Base-by-base conservation (phyloP, 2,329 filamentous ascomycete genomes). In the Fusarium pseudograminearum region DNA sequence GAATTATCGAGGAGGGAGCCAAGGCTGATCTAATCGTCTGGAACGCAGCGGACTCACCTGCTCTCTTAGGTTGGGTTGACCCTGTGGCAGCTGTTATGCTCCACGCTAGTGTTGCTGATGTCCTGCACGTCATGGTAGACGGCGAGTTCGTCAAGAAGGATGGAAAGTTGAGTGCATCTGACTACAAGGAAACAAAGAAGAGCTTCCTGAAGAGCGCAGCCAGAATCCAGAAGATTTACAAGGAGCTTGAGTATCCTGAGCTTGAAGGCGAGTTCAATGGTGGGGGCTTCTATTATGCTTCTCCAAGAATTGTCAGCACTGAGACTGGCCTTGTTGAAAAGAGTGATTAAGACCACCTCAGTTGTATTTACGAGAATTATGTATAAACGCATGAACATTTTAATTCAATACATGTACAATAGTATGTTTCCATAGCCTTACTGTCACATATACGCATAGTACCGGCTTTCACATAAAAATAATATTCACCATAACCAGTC, bases 41-140 rank as follows among this genome's bases (percentile, higher is more conserved):
- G 77, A 80, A 87, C 60, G 84, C 83, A 0, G 77, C 78, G 0
- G 76, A 80, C 2, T 80, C 81, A 0, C 85, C 86, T 0, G 78
- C 79, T 2, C 76, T 89, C 71, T 76, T 88, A 1, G 86, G 86
- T 5, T 88, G 85, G 85, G 76, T 67, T 8, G 86, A 89, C 58
- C 85, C 86, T 0, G 80, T 89, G 5, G 86, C 86, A 0, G 87
- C 87, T 0, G 78, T 89, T 2, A 82, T 89, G 28, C 75, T 89
- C 36, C 86, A 89, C 61, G 81, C 85, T 1, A 84, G 80, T 55
- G 81, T 86, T 6, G 85, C 83, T 0, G 85, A 89, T 59, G 77
- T 89, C 26, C 73, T 82, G 56, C 78, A 84, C 52, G 86, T 88
- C 1, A 61, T 86, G 12, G 81, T 87, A 0, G 80, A 83, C 12